Conservation (phyloP, 2,329 filamentous ascomycete species). For the Podosphaera aphanis region DNA sequence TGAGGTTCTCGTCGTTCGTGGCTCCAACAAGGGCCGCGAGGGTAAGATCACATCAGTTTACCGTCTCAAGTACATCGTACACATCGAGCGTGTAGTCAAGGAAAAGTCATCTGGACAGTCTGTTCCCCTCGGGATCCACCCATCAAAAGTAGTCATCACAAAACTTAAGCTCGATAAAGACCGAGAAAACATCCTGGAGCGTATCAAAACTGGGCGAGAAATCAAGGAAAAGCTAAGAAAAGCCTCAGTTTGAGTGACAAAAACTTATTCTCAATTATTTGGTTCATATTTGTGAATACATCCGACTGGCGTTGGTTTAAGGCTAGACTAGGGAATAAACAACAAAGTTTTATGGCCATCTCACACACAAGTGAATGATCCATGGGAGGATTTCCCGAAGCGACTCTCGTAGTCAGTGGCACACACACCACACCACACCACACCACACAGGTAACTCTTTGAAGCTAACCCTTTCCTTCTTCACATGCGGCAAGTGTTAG, state of each 20-base stretch:
- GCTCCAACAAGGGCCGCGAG: conserved; percentile 90
- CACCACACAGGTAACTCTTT: conserved; percentile 14
- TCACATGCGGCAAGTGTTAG: conserved; percentile 4
- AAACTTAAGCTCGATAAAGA: conserved; percentile 98
- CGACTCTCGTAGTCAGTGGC: conserved; percentile 5
- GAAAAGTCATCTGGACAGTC: conserved; percentile 96
- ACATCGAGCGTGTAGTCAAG: conserved; percentile 87
- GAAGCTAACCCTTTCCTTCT: conserved; percentile 15
- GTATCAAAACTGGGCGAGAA: conserved; percentile 62
- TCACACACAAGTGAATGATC: conserved; percentile 47
- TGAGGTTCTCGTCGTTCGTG: conserved; percentile 80
- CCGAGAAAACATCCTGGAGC: conserved; percentile 68
- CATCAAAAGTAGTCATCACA: conserved; percentile 93
- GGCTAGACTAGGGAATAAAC: conserved; percentile 14
- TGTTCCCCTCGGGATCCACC: conserved; percentile 81
- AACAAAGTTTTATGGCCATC: conserved; percentile 37
- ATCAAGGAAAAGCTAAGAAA: conserved; percentile 35
- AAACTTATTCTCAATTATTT: conserved; percentile 7
- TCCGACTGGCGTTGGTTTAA: conserved; percentile 6
- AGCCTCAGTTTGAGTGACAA: conserved; percentile 8
- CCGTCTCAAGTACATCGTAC: conserved; percentile 92
- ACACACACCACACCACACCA: conserved; percentile 2
- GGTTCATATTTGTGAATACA: conserved; percentile 5
- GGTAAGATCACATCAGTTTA: conserved; percentile 96
- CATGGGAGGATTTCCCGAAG: conserved; percentile 57